Evolutionary conservation across 163 green algal species (phyloP).

Genomic region (Scenedesmus sp.): DNA sequence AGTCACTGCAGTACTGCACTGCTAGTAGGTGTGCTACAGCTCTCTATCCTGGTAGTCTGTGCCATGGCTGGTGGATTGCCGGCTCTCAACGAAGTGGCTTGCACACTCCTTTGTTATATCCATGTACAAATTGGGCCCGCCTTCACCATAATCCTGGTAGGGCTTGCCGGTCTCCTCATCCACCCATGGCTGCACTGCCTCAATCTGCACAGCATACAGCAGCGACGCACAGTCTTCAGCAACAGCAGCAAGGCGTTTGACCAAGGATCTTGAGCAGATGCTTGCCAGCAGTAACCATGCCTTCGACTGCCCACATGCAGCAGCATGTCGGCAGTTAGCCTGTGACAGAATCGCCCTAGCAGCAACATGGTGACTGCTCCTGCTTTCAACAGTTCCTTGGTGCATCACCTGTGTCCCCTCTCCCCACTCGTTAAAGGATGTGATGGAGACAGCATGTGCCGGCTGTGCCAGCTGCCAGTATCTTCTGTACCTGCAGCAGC

Average conservation of each 20-base stretch:
- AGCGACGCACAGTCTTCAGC: not conserved
- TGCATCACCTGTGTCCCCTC: slow-evolving; percentile 59
- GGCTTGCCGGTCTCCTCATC: slow-evolving; percentile 1
- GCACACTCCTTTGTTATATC: slow-evolving; percentile 45
- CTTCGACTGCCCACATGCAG: not conserved
- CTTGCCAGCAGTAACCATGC: not conserved
- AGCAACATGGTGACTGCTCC: not conserved
- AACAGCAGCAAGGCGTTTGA: no score
- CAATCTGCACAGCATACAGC: slow-evolving; percentile 55
- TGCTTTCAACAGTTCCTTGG: not conserved
- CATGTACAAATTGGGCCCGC: slow-evolving; percentile 49
- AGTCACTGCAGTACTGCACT: not conserved
- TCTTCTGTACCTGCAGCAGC: slow-evolving; percentile 50
- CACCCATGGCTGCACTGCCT: slow-evolving; percentile 50
- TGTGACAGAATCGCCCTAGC: not conserved
- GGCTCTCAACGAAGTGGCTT: slow-evolving; percentile 17
- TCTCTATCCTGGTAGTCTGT: not conserved
- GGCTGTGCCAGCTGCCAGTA: slow-evolving; percentile 48
- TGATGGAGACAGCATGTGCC: slow-evolving; percentile 61
- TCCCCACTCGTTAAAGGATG: slow-evolving; percentile 69
- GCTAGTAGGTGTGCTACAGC: not conserved
- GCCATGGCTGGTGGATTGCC: not conserved
- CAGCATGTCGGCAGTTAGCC: not conserved
- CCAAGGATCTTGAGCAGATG: not conserved
- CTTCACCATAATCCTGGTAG: slow-evolving; percentile 55